Evolutionary conservation across 1,284 basidiomycete genomes (phyloP).

Genomic region (Moniliophthora roreri): DNA sequence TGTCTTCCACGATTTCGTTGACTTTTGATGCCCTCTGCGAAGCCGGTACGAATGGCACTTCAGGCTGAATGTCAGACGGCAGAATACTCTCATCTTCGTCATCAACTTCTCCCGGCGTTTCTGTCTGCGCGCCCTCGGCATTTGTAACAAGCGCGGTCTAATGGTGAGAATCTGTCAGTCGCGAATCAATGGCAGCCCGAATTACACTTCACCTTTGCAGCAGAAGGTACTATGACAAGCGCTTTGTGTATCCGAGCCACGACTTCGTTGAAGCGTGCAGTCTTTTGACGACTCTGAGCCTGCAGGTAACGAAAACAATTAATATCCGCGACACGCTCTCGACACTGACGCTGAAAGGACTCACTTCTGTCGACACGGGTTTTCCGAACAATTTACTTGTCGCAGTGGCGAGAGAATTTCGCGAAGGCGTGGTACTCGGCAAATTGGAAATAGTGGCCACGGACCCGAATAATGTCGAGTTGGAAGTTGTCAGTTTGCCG

Average conservation of each 20-base stretch:
- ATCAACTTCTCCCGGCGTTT: slow-evolving; percentile 15
- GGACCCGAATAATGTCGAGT: slow-evolving; percentile 11
- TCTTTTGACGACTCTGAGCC: neutral
- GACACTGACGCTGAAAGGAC: neutral
- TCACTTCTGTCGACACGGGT: slow-evolving; percentile 7
- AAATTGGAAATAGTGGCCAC: too few relatives aligned
- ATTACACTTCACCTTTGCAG: neutral
- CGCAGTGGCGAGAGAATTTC: slow-evolving; percentile 17
- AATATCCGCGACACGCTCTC: neutral
- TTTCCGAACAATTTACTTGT: slow-evolving; percentile 43
- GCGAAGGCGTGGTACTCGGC: neutral
- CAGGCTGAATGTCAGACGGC: slow-evolving; percentile 45
- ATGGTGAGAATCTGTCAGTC: too few relatives aligned
- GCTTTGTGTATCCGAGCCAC: slow-evolving; percentile 41
- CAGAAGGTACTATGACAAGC: slow-evolving; percentile 21
- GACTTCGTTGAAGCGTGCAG: slow-evolving; percentile 33
- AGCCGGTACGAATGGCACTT: slow-evolving; percentile 72
- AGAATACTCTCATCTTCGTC: slow-evolving; percentile 15
- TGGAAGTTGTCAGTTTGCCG: neutral
- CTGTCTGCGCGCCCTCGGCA: slow-evolving; percentile 7
- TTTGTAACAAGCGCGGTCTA: too few relatives aligned
- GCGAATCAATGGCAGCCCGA: slow-evolving; percentile 1
- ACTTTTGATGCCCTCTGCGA: slow-evolving; percentile 42
- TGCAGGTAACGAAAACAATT: neutral
- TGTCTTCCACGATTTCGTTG: slow-evolving; percentile 42